phyloP scores from a whole-genome alignment of 768 basidiomycete genomes.

The Arthromyces matolae region DNA sequence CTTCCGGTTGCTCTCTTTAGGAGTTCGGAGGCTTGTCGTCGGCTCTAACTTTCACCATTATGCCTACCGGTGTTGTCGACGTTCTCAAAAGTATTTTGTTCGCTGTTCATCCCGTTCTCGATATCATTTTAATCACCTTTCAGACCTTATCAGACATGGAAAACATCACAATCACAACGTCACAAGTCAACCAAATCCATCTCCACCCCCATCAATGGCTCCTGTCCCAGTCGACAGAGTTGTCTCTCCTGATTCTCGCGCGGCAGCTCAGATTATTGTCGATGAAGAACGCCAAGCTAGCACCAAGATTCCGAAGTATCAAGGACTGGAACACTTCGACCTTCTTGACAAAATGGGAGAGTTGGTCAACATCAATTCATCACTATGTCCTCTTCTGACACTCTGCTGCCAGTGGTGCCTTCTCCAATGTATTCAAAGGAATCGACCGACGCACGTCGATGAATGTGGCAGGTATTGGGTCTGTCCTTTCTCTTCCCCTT shows the following conservation, averaged over 20 bases:
- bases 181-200: conserved; percentile 23
- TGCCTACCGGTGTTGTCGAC: conserved; percentile 74
- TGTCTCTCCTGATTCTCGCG: conserved; percentile 27
- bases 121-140: conserved; percentile 10
- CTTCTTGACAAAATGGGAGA: conserved; percentile 90
- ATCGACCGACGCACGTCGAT: conserved; percentile 68
- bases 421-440: conserved; percentile 98
- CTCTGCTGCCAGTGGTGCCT: conserved; percentile 67
- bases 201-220: conserved; percentile 29
- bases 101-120: conserved; percentile 8
- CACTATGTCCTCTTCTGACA: conserved; percentile 15
- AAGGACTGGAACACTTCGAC: conserved; percentile 77
- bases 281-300: conserved; percentile 72
- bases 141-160: conserved; percentile 82
- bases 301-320: conserved; percentile 79
- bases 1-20: conserved; percentile 9
- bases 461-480: conserved; percentile 73
- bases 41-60: conserved; percentile 20
- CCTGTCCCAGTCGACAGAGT: conserved; percentile 18
- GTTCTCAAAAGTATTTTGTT: conserved; percentile 76
- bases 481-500: conserved; percentile 11
- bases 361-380: conserved; percentile 45
- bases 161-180: conserved; percentile 53
- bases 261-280: conserved; percentile 64
- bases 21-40: conserved; percentile 8